Evolutionary conservation across 371 early-diverging fungal species (phyloP), one percentile per base, ranked within the genome.

Genomic region (Umbelopsis sp.): DNA sequence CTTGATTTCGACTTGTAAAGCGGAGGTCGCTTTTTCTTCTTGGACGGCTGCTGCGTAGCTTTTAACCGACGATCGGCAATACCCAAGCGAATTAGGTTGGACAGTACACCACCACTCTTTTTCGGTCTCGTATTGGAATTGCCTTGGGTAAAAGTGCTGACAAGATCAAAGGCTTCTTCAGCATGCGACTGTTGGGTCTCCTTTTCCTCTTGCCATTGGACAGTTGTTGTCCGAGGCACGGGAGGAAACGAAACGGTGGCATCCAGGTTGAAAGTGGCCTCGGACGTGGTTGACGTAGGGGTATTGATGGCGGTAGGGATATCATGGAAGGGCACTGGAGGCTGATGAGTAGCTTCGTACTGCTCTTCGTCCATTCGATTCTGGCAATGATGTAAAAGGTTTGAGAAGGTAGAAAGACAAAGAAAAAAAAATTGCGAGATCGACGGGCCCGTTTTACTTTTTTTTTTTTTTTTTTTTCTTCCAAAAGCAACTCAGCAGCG

Each of bases 1-100:
- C 63, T 50, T 12, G 75, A 45, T 32, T 72, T 72, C 11, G 72
- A 64, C 10, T 65, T 65, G 14, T 68, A 72, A 1, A 71, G 74
- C 16, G 38, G 48, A n/a, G 24, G 16, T 0, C 74, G 67, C 5
- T 65, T 51, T 29, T 51, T 20, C 29, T 50, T 57, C 1, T 53
- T 57, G 45, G 63, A 29, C 25, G 50, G 20, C 8, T 16, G 45
- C 32, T 44, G 7, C n/a, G 63, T 14, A 35, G 24, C 44, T 9
- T 41, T 45, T 7, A 29, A 32, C 24, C 70, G 69, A 46, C 69
- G 62, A 32, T 74, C 74, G 45, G 72, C 73, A 4, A 72, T 20
- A 20, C 75, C 73, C 3, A 86, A 74, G 66, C 79, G 82, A 11
- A 86, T 38, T 18, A 86, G 52, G 68, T 86, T 82, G 63, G 84